Base-by-base conservation (phyloP, 169 alveolate species). In the Fabrea salina region DNA sequence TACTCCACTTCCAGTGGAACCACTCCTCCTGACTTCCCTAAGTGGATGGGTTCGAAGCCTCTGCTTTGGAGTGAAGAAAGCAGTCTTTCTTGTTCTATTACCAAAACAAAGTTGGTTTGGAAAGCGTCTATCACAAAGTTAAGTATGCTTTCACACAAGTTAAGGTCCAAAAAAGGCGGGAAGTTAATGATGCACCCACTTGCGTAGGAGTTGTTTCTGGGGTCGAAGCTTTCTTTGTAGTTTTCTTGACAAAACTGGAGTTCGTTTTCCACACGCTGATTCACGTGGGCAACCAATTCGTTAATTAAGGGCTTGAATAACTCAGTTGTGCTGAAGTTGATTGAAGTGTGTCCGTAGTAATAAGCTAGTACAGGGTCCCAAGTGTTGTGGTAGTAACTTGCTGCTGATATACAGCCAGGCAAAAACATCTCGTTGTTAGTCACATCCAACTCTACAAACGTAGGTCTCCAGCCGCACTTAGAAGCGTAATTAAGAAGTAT, bases 381-480 rank as follows among this genome's bases (percentile, higher is more conserved):
- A 33, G 82, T 39, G 25, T 82, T 80, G 61, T 90, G 90, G 79
- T 83, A 80, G 4, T 92, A 92, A 5, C 71, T 41, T 43, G 90
- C 49, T 4, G 92, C 91, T 4, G 89, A 82, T 25, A 90, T 83
- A 80, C 87, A 57, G 37, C 92, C 92, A 13, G 92, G 90, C 1
- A 91, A 88, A 7, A 75, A 51, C 67, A 50, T 40, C 64, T 84
- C 91, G 80, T 84, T 91, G 44, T 72, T 79, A 6, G 47, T 56
- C 43, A 87, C 66, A 84, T 91, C 93, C 13, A 91, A 67, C 59
- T 91, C 95, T 40, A 79, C 79, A 50, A 78, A 84, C 71, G 87
- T 39, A 11, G 95, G 93, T 32, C 86, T 86, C 81, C 90, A 87
- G 2, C 93, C 95, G 16, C 87, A 81, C 80, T 88, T 91, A 51